A percentile compares a stretch with the other conserved stretches of the same genome.
phyloP scores from a whole-genome alignment of 805 yeast species.

The Lipomyces japonicus region DNA sequence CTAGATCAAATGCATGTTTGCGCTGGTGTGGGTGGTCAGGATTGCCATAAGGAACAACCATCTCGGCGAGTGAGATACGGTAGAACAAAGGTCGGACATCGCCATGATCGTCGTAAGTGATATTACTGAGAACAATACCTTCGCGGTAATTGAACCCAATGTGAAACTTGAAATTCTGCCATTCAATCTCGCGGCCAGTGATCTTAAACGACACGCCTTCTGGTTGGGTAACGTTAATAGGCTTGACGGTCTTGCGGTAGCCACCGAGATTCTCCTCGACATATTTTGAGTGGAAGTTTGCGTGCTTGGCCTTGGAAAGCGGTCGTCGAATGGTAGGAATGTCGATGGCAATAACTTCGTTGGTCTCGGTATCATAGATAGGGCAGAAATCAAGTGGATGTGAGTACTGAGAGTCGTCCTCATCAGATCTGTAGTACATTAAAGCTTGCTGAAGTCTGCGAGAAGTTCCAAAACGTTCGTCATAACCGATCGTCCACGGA shows the following conservation, averaged over 20 bases:
- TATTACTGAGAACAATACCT: constrained; percentile 74
- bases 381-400: constrained; percentile 78
- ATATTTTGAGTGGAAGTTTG: constrained; percentile 67
- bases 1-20: constrained; percentile 81
- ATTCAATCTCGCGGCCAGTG: constrained; percentile 64
- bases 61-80: constrained; percentile 71
- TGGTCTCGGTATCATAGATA: constrained; percentile 67
- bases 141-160: constrained; percentile 83
- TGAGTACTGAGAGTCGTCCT: constrained; percentile 68
- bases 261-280: constrained; percentile 55
- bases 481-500: constrained; percentile 69
- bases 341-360: constrained; percentile 68
- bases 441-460: constrained; percentile 76
- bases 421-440: constrained; percentile 70
- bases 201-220: constrained; percentile 75
- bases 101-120: constrained; percentile 72
- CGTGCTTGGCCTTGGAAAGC: constrained; percentile 61
- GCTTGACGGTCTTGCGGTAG: constrained; percentile 60
- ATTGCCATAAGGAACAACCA: constrained; percentile 81
- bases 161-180: constrained; percentile 77
- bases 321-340: constrained; percentile 72
- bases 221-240: constrained; percentile 71
- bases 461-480: constrained; percentile 73
- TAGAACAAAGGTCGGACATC: constrained; percentile 64
- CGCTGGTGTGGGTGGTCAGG: constrained; percentile 80